Evolutionary conservation across 129 eudicot species (phyloP), one percentile per base, ranked within the genome.

Genomic region (Smallanthus sonchifolius): DNA sequence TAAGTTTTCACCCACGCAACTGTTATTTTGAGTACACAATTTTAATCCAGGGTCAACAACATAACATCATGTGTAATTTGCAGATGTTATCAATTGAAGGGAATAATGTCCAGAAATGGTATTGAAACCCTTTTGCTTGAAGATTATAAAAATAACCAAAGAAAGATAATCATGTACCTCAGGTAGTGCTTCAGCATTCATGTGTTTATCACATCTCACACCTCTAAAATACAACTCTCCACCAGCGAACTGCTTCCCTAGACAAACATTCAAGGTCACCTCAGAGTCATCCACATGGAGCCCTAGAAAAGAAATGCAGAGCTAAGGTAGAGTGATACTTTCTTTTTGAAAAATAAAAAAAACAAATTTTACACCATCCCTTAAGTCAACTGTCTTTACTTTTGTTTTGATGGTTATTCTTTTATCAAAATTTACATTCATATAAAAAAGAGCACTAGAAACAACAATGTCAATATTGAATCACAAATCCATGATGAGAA

Each of bases 241-340:
- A 55, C 98, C 98, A 77, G 89, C 54, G 75, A 93, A 93, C 11
- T 86, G 85, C 76, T 86, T 86, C 5, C 98, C 98, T 81, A 93
- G 78, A 80, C 98, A 93, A 16, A 90, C 95, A 72, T 90, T 93
- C 42, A 93, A 79, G 65, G 96, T 93, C 47, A 93, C 92, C 80
- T 93, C 98, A 24, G 98, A 82, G 76, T 90, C 98, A 84, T 93
- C 98, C 79, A 93, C 98, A 59, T 93, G 98, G 48, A 86, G 86
- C 68, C 98, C 98, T 93, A 62, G 28, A 56, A 77, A 24, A 24
- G 30, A 24, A 24, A 24, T 24, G 30, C 30, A 24, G 30, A 24
- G 30, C 30, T 24, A 24, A 24, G 30, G 30, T 24, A 24, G 30
- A 24, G 30, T 24, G 30, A 24, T 24, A 24, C 30, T 24, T 24